Percentiles rank a stretch among this genome's conserved stretches.
Evolutionary conservation across 495 filamentous ascomycete species (phyloP).

Genomic region (Symbiotaphrina buchneri): DNA sequence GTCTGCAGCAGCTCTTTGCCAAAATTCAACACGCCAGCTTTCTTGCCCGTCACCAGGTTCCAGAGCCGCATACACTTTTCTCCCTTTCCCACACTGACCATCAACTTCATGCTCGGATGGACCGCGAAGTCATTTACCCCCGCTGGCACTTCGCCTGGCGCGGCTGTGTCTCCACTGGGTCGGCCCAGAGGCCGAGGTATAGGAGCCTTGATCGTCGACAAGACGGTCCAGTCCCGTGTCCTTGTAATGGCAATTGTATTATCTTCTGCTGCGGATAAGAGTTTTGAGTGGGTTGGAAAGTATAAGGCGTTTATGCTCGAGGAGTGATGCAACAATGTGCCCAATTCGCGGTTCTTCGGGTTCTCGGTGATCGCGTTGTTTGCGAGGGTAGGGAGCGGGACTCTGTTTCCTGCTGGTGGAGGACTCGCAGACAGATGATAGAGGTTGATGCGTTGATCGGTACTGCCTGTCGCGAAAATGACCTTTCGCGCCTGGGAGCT

Average conservation of each 20-base stretch:
- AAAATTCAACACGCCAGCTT: constrained; percentile 79
- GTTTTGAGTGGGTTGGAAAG: constrained; percentile 74
- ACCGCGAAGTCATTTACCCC: constrained; percentile 91
- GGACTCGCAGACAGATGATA: constrained; percentile 67
- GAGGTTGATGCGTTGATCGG: constrained; percentile 85
- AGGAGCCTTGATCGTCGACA: constrained; percentile 81
- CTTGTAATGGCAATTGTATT: constrained; percentile 70
- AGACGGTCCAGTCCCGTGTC: constrained; percentile 68
- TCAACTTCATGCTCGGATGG: constrained; percentile 88
- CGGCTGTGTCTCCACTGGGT: constrained; percentile 78
- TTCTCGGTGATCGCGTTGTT: constrained; percentile 57
- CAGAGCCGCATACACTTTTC: constrained; percentile 84
- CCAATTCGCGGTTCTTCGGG: constrained; percentile 67
- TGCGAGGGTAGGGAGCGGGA: constrained; percentile 29
- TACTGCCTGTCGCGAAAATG: constrained; percentile 70
- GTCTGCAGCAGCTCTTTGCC: constrained; percentile 37
- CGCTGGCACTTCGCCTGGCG: constrained; percentile 57
- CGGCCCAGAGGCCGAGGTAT: constrained; percentile 61
- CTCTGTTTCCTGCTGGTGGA: constrained; percentile 24
- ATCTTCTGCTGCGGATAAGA: constrained; percentile 68
- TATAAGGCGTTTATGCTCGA: constrained; percentile 52
- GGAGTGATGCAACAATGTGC: constrained; percentile 66
- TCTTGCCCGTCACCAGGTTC: constrained; percentile 93
- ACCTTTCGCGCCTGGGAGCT: constrained; percentile 40
- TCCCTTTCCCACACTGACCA: constrained; percentile 72